These are phyloP conservation scores for Theobroma grandiflorum DNA, from an alignment of 441 rosid genomes.

Conservation along the genomic window DNA sequence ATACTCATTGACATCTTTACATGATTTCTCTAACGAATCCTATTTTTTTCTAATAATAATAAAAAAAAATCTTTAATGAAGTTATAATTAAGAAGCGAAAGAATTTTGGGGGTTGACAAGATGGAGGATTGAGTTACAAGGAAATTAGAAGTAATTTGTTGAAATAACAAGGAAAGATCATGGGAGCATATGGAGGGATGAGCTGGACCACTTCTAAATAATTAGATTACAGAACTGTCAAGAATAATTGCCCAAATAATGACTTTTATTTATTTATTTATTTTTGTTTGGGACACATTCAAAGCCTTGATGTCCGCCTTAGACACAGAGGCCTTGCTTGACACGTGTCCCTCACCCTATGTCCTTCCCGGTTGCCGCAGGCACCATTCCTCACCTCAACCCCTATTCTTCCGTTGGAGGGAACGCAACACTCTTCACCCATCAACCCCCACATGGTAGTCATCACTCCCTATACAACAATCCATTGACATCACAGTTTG, in stretches of 20 bases:
- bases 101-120: no score
- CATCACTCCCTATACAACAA: not conserved
- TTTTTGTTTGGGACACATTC: not conserved
- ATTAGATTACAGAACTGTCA: not conserved
- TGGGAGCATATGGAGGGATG: not conserved
- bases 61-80: no score
- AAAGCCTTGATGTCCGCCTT: slow-evolving; percentile 35
- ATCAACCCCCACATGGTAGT: not conserved
- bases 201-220: slow-evolving; percentile 21
- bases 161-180: not conserved
- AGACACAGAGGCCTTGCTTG: slow-evolving; percentile 26
- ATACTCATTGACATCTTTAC: no score
- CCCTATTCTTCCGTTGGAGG: not conserved
- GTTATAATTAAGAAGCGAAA: no score
- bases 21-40: no score
- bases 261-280: not conserved
- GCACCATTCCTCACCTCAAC: not conserved
- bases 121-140: no score
- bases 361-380: not conserved
- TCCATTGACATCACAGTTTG: not conserved
- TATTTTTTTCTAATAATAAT: no score
- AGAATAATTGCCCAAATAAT: slow-evolving; percentile 18
- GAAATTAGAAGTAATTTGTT: not conserved
- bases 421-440: no score
- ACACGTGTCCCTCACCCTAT: slow-evolving; percentile 27